phyloP scores from a whole-genome alignment of 352 stramenopile species.

The Phytophthora cactorum region DNA sequence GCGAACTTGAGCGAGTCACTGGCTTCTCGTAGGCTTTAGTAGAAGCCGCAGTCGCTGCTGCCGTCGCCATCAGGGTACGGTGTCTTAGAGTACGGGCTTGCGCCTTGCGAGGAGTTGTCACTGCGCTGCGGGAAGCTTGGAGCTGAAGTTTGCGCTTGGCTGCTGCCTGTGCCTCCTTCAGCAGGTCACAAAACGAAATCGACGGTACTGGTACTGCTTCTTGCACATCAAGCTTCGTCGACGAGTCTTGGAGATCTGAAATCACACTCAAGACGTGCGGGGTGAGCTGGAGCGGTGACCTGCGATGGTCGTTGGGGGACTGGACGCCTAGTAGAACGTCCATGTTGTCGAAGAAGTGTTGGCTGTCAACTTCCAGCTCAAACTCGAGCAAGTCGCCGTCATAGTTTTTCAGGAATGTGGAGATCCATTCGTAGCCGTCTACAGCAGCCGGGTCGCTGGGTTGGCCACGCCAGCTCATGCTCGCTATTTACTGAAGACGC shows the following conservation, averaged over 20 bases:
- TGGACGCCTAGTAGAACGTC: constrained; percentile 8
- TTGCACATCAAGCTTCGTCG: background rate
- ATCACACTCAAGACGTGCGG: constrained; percentile 23
- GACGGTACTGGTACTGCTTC: background rate
- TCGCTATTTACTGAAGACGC: background rate
- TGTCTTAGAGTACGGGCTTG: background rate
- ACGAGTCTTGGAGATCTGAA: constrained; percentile 8
- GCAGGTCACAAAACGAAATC: constrained; percentile 17
- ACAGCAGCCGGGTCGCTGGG: background rate
- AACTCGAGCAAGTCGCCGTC: constrained; percentile 42
- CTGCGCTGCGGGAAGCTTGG: constrained; percentile 1
- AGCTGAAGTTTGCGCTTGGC: background rate
- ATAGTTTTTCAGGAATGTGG: constrained; percentile 30
- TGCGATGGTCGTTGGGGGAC: constrained; percentile 6
- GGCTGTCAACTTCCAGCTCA: constrained; percentile 35
- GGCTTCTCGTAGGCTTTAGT: constrained; percentile 11
- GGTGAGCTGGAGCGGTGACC: constrained; percentile 11
- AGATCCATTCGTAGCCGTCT: constrained; percentile 37
- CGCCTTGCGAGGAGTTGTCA: constrained; percentile 24
- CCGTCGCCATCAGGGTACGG: background rate
- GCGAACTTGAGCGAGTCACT: constrained; percentile 26
- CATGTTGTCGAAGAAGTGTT: constrained; percentile 43
- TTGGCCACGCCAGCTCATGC: constrained; percentile 12
- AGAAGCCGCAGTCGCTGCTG: background rate
- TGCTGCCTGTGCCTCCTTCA: constrained; percentile 20